Evolutionary conservation across 768 basidiomycete species (phyloP).

Genomic region (Lentinula aciculospora): DNA sequence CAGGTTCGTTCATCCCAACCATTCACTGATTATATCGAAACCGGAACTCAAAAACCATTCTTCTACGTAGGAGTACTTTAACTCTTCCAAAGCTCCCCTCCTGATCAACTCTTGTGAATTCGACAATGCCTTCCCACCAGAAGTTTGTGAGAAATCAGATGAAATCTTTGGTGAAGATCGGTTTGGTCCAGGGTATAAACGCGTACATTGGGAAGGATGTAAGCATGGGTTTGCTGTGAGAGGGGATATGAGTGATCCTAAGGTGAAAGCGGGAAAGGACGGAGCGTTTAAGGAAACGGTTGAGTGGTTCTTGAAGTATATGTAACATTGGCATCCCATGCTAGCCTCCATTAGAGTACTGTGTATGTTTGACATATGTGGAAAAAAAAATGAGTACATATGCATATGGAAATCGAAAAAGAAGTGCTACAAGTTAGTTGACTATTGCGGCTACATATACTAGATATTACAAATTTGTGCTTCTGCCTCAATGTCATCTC

Average conservation of each 20-base stretch:
- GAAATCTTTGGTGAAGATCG: constrained; percentile 26
- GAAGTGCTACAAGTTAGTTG: too few species aligned
- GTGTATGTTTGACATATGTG: neutral
- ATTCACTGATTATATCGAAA: too few species aligned
- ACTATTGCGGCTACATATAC: too few species aligned
- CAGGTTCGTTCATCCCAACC: constrained; percentile 13
- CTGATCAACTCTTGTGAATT: constrained; percentile 35
- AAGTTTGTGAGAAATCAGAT: constrained; percentile 25
- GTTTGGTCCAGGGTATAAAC: constrained; percentile 30
- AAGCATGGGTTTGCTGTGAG: constrained; percentile 25
- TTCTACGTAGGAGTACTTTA: constrained; percentile 23
- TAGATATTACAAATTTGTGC: too few species aligned
- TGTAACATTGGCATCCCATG: too few species aligned
- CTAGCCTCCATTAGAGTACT: too few species aligned
- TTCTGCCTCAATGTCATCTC: too few species aligned
- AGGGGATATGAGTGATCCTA: constrained; percentile 18
- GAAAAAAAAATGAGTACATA: neutral
- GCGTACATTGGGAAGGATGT: constrained; percentile 18
- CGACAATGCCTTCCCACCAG: constrained; percentile 25
- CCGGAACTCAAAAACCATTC: too few species aligned
- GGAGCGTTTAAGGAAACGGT: constrained; percentile 32
- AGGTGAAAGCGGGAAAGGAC: constrained; percentile 31
- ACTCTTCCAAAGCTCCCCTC: constrained; percentile 28
- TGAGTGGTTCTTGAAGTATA: constrained; percentile 26
- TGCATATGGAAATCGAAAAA: too few species aligned